Conservation (phyloP, 768 basidiomycete genomes). For the Lentinula raphanica region DNA sequence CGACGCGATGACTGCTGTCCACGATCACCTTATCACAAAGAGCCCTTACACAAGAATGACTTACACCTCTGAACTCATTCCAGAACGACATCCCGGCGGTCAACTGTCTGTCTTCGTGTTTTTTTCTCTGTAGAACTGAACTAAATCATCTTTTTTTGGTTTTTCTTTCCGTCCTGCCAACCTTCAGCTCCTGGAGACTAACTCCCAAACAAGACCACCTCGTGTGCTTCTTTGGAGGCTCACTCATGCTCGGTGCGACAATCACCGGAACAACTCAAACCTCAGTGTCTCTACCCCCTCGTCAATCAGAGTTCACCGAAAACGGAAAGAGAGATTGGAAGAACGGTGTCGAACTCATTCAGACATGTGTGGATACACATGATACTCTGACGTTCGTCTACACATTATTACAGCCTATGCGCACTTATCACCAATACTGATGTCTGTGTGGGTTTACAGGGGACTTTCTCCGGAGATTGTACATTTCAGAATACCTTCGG, state of each 20-base stretch:
- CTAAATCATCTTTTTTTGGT: not conserved
- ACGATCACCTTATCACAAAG: conserved; percentile 64
- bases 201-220: conserved; percentile 93
- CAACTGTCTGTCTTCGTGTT: conserved; percentile 29
- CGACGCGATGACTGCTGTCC: conserved; percentile 77
- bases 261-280: conserved; percentile 49
- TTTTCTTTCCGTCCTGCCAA: too few species aligned
- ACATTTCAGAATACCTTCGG: conserved; percentile 68
- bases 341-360: conserved; percentile 73
- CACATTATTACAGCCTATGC: not conserved
- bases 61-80: conserved; percentile 81
- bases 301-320: conserved; percentile 52
- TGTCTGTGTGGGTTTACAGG: conserved; percentile 29
- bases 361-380: conserved; percentile 85
- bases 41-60: conserved; percentile 54
- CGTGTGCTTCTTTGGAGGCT: conserved; percentile 91
- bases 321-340: conserved; percentile 74
- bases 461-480: conserved; percentile 88
- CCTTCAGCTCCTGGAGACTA: conserved; percentile 61
- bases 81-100: conserved; percentile 38
- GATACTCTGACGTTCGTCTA: conserved; percentile 70
- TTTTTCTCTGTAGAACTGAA: too few species aligned
- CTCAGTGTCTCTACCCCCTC: conserved; percentile 64
- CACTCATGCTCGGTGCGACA: conserved; percentile 86
- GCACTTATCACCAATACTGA: too few species aligned